Percentiles rank a stretch among this genome's conserved stretches.
Evolutionary conservation across 441 rosid genomes (phyloP).

Genomic region (Biscutella auriculata): DNA sequence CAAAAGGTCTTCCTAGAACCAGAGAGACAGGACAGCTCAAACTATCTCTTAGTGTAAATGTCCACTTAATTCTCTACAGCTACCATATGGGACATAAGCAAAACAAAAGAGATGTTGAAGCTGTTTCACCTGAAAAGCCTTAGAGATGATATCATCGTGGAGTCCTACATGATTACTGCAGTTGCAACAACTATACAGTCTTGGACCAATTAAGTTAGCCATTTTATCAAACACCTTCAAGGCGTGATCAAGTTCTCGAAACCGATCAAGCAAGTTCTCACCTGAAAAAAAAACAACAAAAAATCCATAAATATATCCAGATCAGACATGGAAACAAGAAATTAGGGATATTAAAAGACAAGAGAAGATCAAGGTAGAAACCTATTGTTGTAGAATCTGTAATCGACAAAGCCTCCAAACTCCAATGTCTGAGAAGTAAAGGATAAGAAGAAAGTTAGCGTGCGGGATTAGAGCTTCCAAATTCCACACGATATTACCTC

Average conservation of each 20-base stretch:
- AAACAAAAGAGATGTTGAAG: constrained; percentile 6
- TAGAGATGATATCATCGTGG: constrained; percentile 83
- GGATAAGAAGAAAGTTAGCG: constrained; percentile 23
- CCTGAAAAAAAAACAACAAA: constrained; percentile 2
- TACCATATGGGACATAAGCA: background rate
- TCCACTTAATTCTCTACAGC: background rate
- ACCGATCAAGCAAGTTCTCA: constrained; percentile 2
- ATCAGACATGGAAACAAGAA: background rate
- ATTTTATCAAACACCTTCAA: constrained; percentile 26
- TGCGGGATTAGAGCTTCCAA: constrained; percentile 12
- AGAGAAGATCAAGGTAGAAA: background rate
- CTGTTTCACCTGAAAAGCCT: constrained; percentile 73
- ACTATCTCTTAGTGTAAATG: background rate
- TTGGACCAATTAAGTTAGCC: constrained; percentile 63
- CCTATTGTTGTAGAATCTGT: constrained; percentile 9
- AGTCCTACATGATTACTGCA: constrained; percentile 72
- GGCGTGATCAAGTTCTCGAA: constrained; percentile 12
- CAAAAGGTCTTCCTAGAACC: background rate
- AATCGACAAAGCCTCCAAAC: constrained; percentile 3
- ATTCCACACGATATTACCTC: constrained; percentile 14
- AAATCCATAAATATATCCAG: background rate
- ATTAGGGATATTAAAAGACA: background rate
- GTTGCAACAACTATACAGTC: constrained; percentile 76
- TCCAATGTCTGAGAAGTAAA: constrained; percentile 4
- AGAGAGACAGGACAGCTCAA: background rate